Evolutionary conservation across 495 filamentous ascomycete genomes (phyloP).

Genomic region (Thozetella sp.): DNA sequence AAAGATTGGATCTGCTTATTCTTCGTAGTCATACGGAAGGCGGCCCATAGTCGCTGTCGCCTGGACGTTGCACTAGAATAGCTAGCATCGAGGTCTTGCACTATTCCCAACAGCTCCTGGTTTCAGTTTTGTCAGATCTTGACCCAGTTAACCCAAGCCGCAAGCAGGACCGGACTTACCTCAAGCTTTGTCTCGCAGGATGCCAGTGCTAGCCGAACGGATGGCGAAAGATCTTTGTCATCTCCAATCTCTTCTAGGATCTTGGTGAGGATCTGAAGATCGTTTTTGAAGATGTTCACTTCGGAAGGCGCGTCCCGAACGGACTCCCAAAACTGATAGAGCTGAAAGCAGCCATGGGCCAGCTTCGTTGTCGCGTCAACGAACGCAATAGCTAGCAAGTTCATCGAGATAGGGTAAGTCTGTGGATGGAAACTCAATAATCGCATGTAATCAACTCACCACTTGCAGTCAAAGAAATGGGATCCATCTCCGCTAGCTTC

Average conservation of each 20-base stretch:
- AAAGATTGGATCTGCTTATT: background rate
- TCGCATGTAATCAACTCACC: too few species aligned
- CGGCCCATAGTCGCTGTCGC: background rate
- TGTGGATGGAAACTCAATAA: too few species aligned
- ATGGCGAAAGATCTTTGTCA: background rate
- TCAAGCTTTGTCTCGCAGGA: background rate
- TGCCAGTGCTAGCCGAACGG: background rate
- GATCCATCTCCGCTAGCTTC: too few species aligned
- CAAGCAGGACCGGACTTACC: too few species aligned
- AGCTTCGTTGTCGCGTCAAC: background rate
- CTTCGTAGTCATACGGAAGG: background rate
- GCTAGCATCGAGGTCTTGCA: background rate
- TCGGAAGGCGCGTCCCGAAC: background rate
- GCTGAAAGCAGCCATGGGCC: background rate
- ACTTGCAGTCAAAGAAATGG: too few species aligned
- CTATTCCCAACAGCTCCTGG: background rate
- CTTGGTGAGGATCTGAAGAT: background rate
- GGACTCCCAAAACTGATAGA: background rate
- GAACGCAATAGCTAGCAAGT: background rate
- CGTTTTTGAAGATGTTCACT: background rate
- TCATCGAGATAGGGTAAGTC: too few species aligned
- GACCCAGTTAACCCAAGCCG: too few species aligned
- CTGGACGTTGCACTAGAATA: background rate
- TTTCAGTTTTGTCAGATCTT: background rate
- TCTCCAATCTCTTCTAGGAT: background rate